Conservation (phyloP, 1,284 basidiomycete species). For the Termitomyces sp. region DNA sequence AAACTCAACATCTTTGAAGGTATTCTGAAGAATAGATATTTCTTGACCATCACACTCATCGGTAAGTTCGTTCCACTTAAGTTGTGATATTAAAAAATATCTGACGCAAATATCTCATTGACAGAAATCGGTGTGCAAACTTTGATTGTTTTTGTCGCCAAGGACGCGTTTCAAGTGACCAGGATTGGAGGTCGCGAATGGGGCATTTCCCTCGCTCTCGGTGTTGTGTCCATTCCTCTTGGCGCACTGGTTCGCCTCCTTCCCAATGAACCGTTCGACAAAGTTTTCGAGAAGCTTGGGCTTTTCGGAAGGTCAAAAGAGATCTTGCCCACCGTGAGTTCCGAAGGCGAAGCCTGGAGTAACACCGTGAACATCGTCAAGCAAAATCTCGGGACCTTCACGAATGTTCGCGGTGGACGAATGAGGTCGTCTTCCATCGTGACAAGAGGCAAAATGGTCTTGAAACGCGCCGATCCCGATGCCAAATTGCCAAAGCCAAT, state of each 20-base stretch:
- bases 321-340: constrained; percentile 59
- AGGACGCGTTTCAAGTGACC: constrained; percentile 89
- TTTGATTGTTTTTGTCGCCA: constrained; percentile 88
- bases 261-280: constrained; percentile 80
- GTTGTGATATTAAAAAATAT: neutral
- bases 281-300: constrained; percentile 58
- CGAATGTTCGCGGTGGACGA: constrained; percentile 81
- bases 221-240: constrained; percentile 82
- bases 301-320: constrained; percentile 69
- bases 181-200: constrained; percentile 79
- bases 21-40: constrained; percentile 78
- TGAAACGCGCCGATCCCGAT: constrained; percentile 41
- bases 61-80: constrained; percentile 41
- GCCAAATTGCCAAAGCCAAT: constrained; percentile 34
- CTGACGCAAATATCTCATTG: constrained; percentile 6
- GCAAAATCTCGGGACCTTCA: constrained; percentile 81
- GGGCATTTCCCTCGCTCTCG: constrained; percentile 89
- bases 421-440: constrained; percentile 81
- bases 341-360: constrained; percentile 61
- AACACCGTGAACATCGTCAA: constrained; percentile 72
- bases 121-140: constrained; percentile 84
- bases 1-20: constrained; percentile 92
- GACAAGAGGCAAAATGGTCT: constrained; percentile 64
- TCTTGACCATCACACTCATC: constrained; percentile 81
- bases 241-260: constrained; percentile 79